Evolutionary conservation across 495 filamentous ascomycete genomes (phyloP).

Genomic region (Platismatia glauca): DNA sequence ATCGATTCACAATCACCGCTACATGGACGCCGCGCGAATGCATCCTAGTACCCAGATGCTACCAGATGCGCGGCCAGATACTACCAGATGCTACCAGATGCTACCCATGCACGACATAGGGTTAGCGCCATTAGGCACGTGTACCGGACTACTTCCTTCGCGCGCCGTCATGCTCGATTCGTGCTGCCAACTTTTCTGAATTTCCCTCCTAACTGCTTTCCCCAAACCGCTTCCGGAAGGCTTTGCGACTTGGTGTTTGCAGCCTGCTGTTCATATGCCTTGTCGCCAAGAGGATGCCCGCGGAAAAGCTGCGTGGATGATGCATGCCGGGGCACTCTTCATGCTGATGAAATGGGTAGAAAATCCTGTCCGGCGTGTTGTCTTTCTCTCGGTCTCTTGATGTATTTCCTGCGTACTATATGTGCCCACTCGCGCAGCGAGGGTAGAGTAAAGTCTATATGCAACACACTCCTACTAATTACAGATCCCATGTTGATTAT

Average conservation of each 20-base stretch:
- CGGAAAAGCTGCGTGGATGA: background rate
- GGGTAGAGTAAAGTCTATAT: background rate
- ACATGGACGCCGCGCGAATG: background rate
- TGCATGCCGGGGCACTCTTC: background rate
- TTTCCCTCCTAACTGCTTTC: too few relatives aligned
- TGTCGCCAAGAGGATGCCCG: background rate
- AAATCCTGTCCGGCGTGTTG: background rate
- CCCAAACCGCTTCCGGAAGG: background rate
- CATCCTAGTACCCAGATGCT: too few relatives aligned
- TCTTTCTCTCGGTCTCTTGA: background rate
- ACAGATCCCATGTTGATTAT: conserved; percentile 1
- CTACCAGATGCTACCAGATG: background rate
- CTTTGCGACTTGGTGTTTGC: background rate
- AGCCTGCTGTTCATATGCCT: background rate
- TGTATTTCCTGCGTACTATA: background rate
- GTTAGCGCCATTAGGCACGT: background rate
- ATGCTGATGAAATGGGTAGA: background rate
- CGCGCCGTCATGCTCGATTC: background rate
- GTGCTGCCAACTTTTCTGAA: background rate
- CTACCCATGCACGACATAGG: conserved; percentile 2
- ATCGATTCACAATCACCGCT: background rate
- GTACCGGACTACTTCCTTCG: too few relatives aligned
- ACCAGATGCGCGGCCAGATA: too few relatives aligned
- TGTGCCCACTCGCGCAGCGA: background rate
- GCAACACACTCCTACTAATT: background rate